A percentile compares a stretch with the other conserved stretches of the same genome.
These are phyloP conservation scores for Penicillium vulpinum DNA, from an alignment of 2,329 filamentous ascomycete species.

Conservation along the genomic window DNA sequence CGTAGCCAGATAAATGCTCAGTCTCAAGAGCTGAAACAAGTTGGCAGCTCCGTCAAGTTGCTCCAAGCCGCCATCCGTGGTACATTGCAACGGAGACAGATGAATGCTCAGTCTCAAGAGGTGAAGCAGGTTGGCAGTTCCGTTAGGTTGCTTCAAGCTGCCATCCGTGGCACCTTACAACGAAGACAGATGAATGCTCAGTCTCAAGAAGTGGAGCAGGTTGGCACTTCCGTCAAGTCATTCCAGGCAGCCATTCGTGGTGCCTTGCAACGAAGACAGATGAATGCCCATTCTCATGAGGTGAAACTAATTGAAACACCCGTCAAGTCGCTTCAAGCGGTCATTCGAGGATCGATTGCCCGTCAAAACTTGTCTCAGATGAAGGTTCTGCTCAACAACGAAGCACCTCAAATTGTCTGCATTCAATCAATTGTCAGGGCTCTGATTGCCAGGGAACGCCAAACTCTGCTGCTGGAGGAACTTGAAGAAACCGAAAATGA, in stretches of 20 bases:
- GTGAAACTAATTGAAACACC: constrained; percentile 55
- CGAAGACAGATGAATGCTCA: constrained; percentile 47
- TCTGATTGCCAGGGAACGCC: constrained; percentile 39
- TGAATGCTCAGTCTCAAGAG: constrained; percentile 29
- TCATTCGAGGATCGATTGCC: constrained; percentile 59
- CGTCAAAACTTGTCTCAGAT: constrained; percentile 31
- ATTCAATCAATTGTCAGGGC: constrained; percentile 41
- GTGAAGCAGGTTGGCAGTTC: constrained; percentile 53
- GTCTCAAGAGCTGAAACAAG: constrained; percentile 46
- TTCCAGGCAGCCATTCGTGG: constrained; percentile 68
- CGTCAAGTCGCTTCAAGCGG: constrained; percentile 55
- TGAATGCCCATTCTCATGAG: constrained; percentile 15
- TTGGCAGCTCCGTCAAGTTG: constrained; percentile 47
- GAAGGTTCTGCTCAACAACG: constrained; percentile 26
- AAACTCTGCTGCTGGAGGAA: constrained; percentile 41
- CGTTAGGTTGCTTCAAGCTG: constrained; percentile 56
- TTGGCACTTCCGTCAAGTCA: constrained; percentile 48
- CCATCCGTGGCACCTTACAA: constrained; percentile 66
- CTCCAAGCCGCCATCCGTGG: constrained; percentile 67
- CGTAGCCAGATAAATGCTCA: constrained; percentile 47
- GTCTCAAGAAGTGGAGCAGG: constrained; percentile 43
- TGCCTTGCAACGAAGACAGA: constrained; percentile 58
- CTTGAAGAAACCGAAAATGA: constrained; percentile 43
- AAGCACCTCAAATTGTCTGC: constrained; percentile 30
- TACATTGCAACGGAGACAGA: constrained; percentile 56